Evolutionary conservation across 129 eudicot genomes (phyloP).

Genomic region (Flaveria linearis): DNA sequence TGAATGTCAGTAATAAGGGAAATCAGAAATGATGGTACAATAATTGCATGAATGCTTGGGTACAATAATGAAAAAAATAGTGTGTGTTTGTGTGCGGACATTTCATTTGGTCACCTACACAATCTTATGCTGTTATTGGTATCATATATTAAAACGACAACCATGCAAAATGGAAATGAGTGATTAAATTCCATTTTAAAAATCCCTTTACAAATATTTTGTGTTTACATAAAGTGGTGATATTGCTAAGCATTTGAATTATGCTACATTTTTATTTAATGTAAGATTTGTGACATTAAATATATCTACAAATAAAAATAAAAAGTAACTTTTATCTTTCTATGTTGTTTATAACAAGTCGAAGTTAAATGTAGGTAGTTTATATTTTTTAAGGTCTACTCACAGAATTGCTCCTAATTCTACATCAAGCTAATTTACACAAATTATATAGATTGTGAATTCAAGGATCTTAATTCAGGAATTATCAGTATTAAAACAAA

Average conservation of each 20-base stretch:
- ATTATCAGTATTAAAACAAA: too few species aligned
- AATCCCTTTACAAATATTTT: not conserved
- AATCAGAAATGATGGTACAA: slow-evolving; percentile 1
- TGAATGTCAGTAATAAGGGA: not conserved
- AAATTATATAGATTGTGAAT: too few species aligned
- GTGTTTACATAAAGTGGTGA: not conserved
- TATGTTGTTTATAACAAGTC: too few species aligned
- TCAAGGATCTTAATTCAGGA: too few species aligned
- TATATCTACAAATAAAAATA: too few species aligned
- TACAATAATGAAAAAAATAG: not conserved
- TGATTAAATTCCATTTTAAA: not conserved
- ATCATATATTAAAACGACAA: slow-evolving; percentile 24
- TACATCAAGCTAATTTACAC: too few species aligned
- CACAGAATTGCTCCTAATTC: too few species aligned
- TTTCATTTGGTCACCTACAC: slow-evolving; percentile 20
- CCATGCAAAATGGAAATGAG: not conserved
- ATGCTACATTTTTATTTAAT: not conserved
- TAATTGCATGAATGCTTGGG: slow-evolving; percentile 1
- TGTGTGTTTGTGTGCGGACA: not conserved
- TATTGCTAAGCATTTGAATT: too few species aligned
- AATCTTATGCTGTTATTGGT: not conserved
- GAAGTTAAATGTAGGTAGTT: too few species aligned
- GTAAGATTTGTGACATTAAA: too few species aligned
- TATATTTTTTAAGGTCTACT: too few species aligned
- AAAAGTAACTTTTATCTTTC: too few species aligned